Percentiles rank a stretch among this genome's conserved stretches.
Conservation (phyloP, 1,284 basidiomycete genomes). For the Volvariella volvacea region DNA sequence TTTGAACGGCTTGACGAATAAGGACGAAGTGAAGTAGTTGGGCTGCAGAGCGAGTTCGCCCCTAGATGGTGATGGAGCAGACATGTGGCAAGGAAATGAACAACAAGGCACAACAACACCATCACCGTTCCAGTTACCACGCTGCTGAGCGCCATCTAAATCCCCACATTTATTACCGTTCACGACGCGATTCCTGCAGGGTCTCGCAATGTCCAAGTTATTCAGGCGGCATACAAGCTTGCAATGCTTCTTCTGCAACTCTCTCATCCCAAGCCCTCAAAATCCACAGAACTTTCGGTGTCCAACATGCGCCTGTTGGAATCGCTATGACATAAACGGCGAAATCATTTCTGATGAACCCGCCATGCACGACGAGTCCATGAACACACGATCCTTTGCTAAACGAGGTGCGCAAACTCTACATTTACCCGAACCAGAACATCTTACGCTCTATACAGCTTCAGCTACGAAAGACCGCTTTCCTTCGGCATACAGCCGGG, state of each 20-base stretch:
- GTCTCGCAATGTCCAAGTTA: conserved; percentile 25
- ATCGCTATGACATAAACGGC: conserved; percentile 61
- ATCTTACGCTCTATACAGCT: conserved; percentile 28
- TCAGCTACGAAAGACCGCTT: conserved; percentile 63
- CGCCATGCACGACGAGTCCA: conserved; percentile 75
- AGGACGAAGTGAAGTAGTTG: conserved; percentile 66
- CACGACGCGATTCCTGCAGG: conserved; percentile 2
- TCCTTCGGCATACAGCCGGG: conserved; percentile 48
- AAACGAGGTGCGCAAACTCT: conserved; percentile 54
- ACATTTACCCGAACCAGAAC: conserved; percentile 2
- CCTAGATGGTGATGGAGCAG: conserved; percentile 24
- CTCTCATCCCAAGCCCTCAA: conserved; percentile 31
- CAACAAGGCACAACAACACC: conserved; percentile 8
- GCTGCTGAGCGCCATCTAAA: not conserved
- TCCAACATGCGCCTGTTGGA: conserved; percentile 63
- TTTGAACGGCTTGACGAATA: conserved; percentile 60
- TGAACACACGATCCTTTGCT: conserved; percentile 69
- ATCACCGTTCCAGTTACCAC: no score
- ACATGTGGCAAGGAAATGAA: conserved; percentile 4
- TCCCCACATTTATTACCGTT: conserved; percentile 11
- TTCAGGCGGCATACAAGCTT: conserved; percentile 30
- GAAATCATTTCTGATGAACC: conserved; percentile 78
- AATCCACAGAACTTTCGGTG: conserved; percentile 58
- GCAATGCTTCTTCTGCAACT: conserved; percentile 67
- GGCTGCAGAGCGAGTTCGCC: conserved; percentile 64